Conservation (phyloP, 768 basidiomycete genomes). For the Amanita exitialis region DNA sequence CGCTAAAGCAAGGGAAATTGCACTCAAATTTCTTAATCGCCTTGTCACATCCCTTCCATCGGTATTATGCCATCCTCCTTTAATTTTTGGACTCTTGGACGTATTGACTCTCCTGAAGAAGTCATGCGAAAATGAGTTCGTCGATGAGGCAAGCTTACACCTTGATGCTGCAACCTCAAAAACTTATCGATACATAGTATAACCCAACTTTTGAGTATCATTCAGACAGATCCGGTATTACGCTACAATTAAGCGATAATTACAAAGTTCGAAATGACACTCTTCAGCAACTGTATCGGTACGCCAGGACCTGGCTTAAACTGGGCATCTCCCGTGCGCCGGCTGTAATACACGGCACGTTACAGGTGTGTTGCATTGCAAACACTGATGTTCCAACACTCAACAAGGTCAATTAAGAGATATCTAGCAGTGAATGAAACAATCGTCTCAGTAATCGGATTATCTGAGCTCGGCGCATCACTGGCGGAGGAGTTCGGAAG, state of each 20-base stretch:
- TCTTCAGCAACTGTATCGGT: conserved; percentile 58
- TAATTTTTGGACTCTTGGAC: conserved; percentile 87
- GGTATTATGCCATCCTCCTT: conserved; percentile 80
- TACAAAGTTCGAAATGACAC: conserved; percentile 83
- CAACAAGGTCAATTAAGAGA: conserved; percentile 40
- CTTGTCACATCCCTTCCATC: conserved; percentile 90
- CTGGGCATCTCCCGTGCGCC: conserved; percentile 83
- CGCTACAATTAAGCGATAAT: conserved; percentile 75
- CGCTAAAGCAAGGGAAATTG: conserved; percentile 71
- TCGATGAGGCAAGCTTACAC: conserved; percentile 63
- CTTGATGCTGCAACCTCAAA: neutral
- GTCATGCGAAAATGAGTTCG: conserved; percentile 84
- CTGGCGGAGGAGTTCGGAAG: conserved; percentile 82
- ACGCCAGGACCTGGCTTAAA: conserved; percentile 79
- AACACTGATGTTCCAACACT: conserved; percentile 4
- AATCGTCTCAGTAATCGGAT: conserved; percentile 47
- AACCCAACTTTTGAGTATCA: conserved; percentile 79
- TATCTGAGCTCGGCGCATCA: conserved; percentile 86
- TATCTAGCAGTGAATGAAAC: conserved; percentile 76
- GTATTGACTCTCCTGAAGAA: conserved; percentile 81
- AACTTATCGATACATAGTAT: conserved; percentile 42
- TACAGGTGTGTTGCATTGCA: conserved; percentile 51
- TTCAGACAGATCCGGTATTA: conserved; percentile 69
- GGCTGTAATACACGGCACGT: conserved; percentile 82
- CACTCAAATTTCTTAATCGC: conserved; percentile 74